Conservation (phyloP, 495 filamentous ascomycete genomes). For the Hypomontagnella submonticulosa region DNA sequence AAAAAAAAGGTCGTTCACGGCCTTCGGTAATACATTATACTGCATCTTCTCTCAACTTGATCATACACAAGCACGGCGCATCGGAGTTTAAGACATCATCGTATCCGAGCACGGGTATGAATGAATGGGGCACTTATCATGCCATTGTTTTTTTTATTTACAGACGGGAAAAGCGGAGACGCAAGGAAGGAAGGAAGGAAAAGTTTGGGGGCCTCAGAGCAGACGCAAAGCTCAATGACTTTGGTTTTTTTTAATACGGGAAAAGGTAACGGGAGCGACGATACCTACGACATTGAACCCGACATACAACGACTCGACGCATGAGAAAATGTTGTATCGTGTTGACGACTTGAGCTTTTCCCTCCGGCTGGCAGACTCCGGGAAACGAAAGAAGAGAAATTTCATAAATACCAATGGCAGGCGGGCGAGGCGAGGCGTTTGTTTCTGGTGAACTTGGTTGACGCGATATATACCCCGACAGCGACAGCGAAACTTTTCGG, state of each 20-base stretch:
- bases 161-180: conserved; percentile 6
- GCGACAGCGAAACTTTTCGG: conserved; percentile 16
- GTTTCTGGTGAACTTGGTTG: conserved; percentile 45
- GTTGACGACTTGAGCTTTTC: conserved; percentile 2
- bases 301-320: neutral
- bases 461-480: conserved; percentile 32
- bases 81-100: conserved; percentile 33
- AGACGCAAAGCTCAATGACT: conserved; percentile 39
- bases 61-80: conserved; percentile 38
- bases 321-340: neutral
- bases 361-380: conserved; percentile 44
- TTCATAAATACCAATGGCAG: neutral
- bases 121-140: neutral
- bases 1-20: neutral
- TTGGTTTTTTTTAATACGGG: conserved; percentile 8
- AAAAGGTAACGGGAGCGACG: neutral
- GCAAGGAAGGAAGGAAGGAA: conserved; percentile 1
- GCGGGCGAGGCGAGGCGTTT: conserved; percentile 36
- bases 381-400: conserved; percentile 17
- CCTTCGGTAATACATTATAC: conserved; percentile 6
- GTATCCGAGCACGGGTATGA: neutral
- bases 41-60: conserved; percentile 26
- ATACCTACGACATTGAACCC: neutral
- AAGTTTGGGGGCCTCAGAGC: conserved; percentile 42
- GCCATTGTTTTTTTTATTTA: neutral